phyloP scores from a whole-genome alignment of 164 flowering plant genomes.

The Vitis riparia region DNA sequence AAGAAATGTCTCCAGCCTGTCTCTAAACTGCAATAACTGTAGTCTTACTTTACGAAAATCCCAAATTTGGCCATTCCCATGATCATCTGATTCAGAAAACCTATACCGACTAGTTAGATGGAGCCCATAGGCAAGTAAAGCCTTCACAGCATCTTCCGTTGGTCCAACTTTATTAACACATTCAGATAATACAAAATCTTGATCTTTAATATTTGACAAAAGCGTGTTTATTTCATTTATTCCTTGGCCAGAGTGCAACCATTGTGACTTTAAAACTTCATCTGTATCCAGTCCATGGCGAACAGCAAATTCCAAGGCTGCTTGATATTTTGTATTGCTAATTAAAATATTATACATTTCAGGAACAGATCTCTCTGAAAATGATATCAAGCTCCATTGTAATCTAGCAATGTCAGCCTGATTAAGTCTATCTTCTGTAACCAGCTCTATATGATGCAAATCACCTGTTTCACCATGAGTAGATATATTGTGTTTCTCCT shows the following conservation, averaged over 20 bases:
- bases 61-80: slow-evolving; percentile 41
- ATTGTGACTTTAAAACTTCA: slow-evolving; percentile 79
- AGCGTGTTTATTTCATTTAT: slow-evolving; percentile 49
- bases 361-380: slow-evolving; percentile 60
- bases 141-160: slow-evolving; percentile 73
- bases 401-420: slow-evolving; percentile 34
- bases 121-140: slow-evolving; percentile 73
- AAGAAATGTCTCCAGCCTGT: slow-evolving; percentile 88
- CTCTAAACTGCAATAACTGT: slow-evolving; percentile 74
- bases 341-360: slow-evolving; percentile 79
- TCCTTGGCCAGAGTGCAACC: slow-evolving; percentile 73
- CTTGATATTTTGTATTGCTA: slow-evolving; percentile 48
- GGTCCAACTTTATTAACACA: slow-evolving; percentile 74
- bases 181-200: slow-evolving; percentile 69
- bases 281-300: slow-evolving; percentile 72
- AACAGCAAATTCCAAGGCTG: slow-evolving; percentile 73
- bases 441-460: slow-evolving; percentile 22
- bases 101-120: slow-evolving; percentile 57
- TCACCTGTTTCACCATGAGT: slow-evolving; percentile 21
- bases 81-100: slow-evolving; percentile 48
- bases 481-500: slow-evolving; percentile 24
- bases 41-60: slow-evolving; percentile 66
- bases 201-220: slow-evolving; percentile 73
- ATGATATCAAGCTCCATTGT: slow-evolving; percentile 70
- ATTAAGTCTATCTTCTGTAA: slow-evolving; percentile 22